Conservation (phyloP, 108 stramenopile genomes). For the Stephanodiscus minutulus region DNA sequence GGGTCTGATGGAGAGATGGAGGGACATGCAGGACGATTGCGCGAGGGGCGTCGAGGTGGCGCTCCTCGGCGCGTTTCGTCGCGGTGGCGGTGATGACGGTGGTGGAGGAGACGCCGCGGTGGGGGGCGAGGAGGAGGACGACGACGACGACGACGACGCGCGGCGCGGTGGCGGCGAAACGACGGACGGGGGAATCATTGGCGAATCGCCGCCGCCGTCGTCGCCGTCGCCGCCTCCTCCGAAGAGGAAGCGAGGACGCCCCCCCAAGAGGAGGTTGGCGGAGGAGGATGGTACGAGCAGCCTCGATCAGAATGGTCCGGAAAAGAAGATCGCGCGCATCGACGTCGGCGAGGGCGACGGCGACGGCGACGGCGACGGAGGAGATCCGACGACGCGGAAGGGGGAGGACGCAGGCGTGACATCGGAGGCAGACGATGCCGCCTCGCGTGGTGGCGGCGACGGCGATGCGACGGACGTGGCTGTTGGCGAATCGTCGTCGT, state of each 20-base stretch:
- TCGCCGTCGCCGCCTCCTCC: not conserved
- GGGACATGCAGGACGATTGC: slow-evolving; percentile 30
- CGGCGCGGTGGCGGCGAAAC: not conserved
- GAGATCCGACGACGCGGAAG: not conserved
- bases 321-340: slow-evolving; percentile 1
- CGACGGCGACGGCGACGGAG: not conserved
- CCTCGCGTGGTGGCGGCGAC: too few species aligned
- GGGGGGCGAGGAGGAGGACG: not conserved
- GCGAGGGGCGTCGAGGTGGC: slow-evolving; percentile 24
- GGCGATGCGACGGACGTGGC: too few species aligned
- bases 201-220: slow-evolving; percentile 2
- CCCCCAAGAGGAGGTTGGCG: not conserved
- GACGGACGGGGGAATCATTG: too few species aligned
- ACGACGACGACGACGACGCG: not conserved
- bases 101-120: not conserved
- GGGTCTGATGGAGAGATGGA: slow-evolving; percentile 24
- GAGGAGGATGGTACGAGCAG: not conserved
- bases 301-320: not conserved
- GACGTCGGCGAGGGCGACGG: not conserved
- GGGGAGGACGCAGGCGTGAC: too few species aligned
- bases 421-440: too few species aligned
- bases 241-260: not conserved
- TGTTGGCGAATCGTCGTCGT: too few species aligned
- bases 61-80: slow-evolving; percentile 13
- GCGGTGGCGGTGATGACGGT: not conserved